Evolutionary conservation across 768 basidiomycete species (phyloP), one percentile per base, ranked within the genome.

Genomic region (Boletus reticuloceps): DNA sequence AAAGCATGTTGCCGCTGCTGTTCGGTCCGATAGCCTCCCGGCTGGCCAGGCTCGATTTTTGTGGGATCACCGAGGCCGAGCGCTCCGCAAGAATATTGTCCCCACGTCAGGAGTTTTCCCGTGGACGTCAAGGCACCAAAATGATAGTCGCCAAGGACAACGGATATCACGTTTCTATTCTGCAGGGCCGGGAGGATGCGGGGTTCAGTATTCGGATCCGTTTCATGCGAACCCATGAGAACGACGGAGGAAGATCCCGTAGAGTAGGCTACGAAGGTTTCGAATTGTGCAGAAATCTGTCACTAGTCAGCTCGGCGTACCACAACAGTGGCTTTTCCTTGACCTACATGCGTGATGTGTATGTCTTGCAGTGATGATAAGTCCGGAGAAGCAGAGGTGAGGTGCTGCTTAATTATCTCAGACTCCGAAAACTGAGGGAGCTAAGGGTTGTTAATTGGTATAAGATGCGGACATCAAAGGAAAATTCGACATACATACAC

Each of bases 121-220:
- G 77, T 70, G 38, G 81, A 77, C 4, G 92, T 95, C 63, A 97
- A 75, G 1, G 96, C 95, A 36, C 84, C 90, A 65, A 79, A 85
- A 74, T 98, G 96, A 69, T 95, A 97, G 71, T 98, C 96, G 6
- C 96, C 96, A 48, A 94, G 79, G 14, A 88, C 86, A 52, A 96
- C 85, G 48, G 91, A 91, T 56, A 98, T 95, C 51, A 98, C 82
- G 37, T 79, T 77, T 59, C 75, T 81, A 61, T 89, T 80, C 63
- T 97, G 93, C 29, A 98, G 74, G 34, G 79, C 82, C 1, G 88
- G 85, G 5, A 90, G 76, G 54, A 93, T 75, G 34, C 74, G 77
- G n/a, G 88, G 91, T 54, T 66, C 62, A 16, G 73, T 75, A 20
- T 71, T 69, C 13, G 73, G 54, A 36, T 73, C 61, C 8, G 80